Evolutionary conservation across 2,329 filamentous ascomycete genomes (phyloP).

Genomic region (Verticillium isaacii): DNA sequence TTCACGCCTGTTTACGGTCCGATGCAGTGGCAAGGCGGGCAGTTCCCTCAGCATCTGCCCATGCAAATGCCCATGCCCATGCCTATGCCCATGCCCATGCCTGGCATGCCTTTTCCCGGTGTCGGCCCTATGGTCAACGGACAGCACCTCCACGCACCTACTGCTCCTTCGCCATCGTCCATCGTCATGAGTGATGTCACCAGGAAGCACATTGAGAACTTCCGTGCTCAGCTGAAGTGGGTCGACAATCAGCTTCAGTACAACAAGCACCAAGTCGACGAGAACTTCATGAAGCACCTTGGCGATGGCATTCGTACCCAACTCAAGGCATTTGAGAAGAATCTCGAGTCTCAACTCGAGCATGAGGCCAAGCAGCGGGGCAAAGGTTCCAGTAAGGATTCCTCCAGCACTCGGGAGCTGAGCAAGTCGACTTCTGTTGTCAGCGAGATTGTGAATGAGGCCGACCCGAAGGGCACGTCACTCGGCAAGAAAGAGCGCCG

Average conservation of each 20-base stretch:
- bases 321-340: conserved; percentile 45
- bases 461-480: not conserved
- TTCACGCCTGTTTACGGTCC: not conserved
- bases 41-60: not conserved
- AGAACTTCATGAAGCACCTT: conserved; percentile 41
- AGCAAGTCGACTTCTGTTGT: not conserved
- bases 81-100: conserved; percentile 18
- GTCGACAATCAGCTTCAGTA: conserved; percentile 55
- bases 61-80: conserved; percentile 9
- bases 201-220: conserved; percentile 48
- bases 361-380: conserved; percentile 29
- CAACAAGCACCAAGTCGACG: conserved; percentile 60
- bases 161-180: conserved; percentile 42
- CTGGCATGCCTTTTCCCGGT: conserved; percentile 2
- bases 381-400: not conserved
- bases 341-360: conserved; percentile 36
- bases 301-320: conserved; percentile 36
- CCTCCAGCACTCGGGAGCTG: not conserved
- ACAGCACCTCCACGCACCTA: not conserved
- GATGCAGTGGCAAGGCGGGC: not conserved
- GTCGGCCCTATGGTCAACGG: not conserved
- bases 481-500: not conserved
- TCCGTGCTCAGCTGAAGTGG: conserved; percentile 49
- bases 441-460: not conserved
- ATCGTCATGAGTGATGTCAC: conserved; percentile 59